These are phyloP conservation scores for Hsuehochloa calcarea DNA, from an alignment of 176 grass and related monocot species.

Conservation along the genomic window DNA sequence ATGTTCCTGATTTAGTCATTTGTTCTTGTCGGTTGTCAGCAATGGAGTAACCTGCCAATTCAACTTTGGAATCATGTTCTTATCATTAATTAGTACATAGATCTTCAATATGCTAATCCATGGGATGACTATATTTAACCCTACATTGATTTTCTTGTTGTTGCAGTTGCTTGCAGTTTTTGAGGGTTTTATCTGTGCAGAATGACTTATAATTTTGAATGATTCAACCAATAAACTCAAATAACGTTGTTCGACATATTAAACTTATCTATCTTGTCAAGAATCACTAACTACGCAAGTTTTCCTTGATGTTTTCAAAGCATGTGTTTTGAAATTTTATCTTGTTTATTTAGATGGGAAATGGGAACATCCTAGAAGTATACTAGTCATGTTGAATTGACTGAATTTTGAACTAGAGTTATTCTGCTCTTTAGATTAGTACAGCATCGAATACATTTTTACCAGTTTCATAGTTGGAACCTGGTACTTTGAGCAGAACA, in stretches of 20 bases:
- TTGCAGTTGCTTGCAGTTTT: background rate
- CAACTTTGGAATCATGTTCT: background rate
- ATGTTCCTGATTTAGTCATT: background rate
- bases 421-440: conserved; percentile 8
- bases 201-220: background rate
- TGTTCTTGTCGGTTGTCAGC: background rate
- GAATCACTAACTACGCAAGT: background rate
- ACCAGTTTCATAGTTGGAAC: background rate
- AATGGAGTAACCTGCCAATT: background rate
- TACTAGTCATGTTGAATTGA: background rate
- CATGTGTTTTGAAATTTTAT: background rate
- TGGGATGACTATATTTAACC: background rate
- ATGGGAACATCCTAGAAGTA: background rate
- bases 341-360: background rate
- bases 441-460: background rate
- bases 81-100: background rate
- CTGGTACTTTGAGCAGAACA: background rate
- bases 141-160: background rate
- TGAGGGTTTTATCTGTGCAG: background rate
- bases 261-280: background rate
- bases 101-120: background rate
- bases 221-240: background rate
- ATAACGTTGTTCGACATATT: background rate
- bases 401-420: background rate
- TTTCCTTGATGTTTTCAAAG: background rate